phyloP scores from a whole-genome alignment of 306 rosid genomes.

The Myrica gale region DNA sequence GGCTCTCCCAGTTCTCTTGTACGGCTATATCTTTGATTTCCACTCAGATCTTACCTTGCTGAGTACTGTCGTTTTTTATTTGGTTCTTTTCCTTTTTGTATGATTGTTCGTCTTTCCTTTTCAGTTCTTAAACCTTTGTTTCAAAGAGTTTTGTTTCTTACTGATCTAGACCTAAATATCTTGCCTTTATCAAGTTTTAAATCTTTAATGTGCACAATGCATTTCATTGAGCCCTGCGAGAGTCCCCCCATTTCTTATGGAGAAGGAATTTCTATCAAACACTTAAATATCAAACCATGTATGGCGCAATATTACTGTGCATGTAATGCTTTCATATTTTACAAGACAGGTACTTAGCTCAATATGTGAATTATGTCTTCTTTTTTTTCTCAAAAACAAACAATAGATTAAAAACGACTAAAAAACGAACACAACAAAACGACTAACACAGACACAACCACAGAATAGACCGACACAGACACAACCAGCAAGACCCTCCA shows the following conservation, averaged over 20 bases:
- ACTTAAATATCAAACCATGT: no score
- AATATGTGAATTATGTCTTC: no score
- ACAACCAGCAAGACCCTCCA: no score
- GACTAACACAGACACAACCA: no score
- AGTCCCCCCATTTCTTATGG: neutral
- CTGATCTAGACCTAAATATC: neutral
- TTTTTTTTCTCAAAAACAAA: no score
- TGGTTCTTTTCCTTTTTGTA: neutral
- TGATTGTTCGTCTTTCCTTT: neutral
- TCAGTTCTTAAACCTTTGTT: neutral
- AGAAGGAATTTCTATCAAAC: neutral
- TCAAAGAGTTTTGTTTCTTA: neutral
- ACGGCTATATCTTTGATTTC: constrained; percentile 1
- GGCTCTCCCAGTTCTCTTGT: neutral
- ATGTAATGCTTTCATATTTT: no score
- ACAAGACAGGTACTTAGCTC: no score
- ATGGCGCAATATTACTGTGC: no score
- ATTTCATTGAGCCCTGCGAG: neutral
- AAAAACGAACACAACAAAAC: no score
- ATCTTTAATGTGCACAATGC: neutral
- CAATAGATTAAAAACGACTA: no score
- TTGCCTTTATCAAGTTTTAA: neutral
- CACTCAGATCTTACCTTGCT: neutral
- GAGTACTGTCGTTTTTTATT: neutral
- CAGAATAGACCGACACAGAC: no score